Evolutionary conservation across 169 alveolate species (phyloP).

Genomic region (Eimeria mitis): DNA sequence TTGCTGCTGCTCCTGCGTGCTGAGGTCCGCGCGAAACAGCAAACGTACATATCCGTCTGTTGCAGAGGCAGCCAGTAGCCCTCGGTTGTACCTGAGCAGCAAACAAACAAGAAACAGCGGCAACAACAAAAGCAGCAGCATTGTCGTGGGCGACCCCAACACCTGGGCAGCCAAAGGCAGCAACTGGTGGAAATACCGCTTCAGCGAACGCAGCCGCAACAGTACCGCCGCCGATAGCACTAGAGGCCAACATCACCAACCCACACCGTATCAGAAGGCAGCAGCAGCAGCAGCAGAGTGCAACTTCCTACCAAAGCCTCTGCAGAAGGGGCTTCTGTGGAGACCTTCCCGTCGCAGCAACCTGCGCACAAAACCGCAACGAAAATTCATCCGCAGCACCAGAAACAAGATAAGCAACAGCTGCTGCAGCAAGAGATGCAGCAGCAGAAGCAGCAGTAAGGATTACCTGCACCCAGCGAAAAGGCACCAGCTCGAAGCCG

Average conservation of each 20-base stretch:
- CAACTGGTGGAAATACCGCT: neutral
- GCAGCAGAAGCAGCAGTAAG: neutral
- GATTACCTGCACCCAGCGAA: conserved; percentile 28
- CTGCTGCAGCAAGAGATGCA: neutral
- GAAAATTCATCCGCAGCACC: neutral
- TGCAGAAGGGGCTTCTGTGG: conserved; percentile 23
- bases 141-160: neutral
- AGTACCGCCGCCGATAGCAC: neutral
- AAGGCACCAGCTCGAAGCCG: conserved; percentile 4
- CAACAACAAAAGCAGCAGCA: neutral
- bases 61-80: conserved; percentile 63
- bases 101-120: neutral
- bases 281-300: conserved; percentile 25
- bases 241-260: neutral
- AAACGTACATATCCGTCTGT: conserved; percentile 29
- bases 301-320: conserved; percentile 10
- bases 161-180: neutral
- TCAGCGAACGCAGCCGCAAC: neutral
- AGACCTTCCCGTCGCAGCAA: neutral
- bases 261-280: neutral
- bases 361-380: neutral
- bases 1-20: neutral
- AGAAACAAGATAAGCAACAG: neutral
- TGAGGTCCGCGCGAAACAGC: neutral
- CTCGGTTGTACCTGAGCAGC: conserved; percentile 28